phyloP scores from a whole-genome alignment of 2,329 filamentous ascomycete genomes.

The Diaporthe ilicicola region DNA sequence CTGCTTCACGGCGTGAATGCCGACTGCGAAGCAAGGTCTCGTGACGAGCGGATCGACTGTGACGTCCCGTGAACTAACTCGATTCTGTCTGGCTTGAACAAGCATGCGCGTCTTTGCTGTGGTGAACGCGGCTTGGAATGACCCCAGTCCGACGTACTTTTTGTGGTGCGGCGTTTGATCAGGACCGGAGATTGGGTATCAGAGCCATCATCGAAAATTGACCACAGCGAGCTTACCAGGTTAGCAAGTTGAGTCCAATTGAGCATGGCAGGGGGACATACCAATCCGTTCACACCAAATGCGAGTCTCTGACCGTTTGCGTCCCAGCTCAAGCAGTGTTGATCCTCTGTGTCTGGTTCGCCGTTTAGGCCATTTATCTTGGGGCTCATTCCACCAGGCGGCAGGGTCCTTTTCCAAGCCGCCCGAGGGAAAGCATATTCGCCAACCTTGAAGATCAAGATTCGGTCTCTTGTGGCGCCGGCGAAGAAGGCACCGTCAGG shows the following conservation, averaged over 20 bases:
- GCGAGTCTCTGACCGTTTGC: constrained; percentile 68
- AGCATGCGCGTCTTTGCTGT: background rate
- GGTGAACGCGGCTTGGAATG: background rate
- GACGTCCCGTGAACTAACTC: background rate
- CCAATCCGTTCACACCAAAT: constrained; percentile 69
- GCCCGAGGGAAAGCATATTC: constrained; percentile 66
- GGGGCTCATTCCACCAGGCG: constrained; percentile 62
- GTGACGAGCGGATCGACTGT: background rate
- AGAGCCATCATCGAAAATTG: constrained; percentile 38
- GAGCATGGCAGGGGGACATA: constrained; percentile 50
- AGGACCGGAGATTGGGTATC: background rate
- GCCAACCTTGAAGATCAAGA: constrained; percentile 72
- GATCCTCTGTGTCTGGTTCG: constrained; percentile 66
- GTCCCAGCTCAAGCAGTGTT: constrained; percentile 71
- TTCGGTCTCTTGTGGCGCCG: constrained; percentile 65
- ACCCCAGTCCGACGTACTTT: background rate
- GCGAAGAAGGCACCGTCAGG: constrained; percentile 71
- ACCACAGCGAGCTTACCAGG: constrained; percentile 42
- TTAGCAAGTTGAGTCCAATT: constrained; percentile 29
- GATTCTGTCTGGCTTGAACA: background rate
- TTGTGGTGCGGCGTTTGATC: background rate
- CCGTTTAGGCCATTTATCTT: constrained; percentile 51
- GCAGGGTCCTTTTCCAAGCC: constrained; percentile 64
- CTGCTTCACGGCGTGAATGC: background rate
- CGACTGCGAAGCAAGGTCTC: background rate